Percentiles rank a stretch among this genome's conserved stretches.
Evolutionary conservation across 2,329 filamentous ascomycete species (phyloP).

Genomic region (Tothia fuscella): DNA sequence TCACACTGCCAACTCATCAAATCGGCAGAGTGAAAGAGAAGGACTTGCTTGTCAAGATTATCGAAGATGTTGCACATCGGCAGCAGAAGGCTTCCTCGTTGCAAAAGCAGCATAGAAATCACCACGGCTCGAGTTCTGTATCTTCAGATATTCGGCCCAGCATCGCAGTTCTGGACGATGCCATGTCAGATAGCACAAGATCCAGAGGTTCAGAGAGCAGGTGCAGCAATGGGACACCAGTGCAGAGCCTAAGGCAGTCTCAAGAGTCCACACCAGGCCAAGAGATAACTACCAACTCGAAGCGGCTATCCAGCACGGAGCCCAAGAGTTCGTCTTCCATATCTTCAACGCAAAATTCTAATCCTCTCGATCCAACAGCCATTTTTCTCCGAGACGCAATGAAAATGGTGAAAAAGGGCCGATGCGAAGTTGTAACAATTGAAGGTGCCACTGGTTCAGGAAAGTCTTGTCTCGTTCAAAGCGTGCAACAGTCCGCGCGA

Average conservation of each 20-base stretch:
- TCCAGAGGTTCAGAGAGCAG: slow-evolving; percentile 39
- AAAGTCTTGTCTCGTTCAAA: slow-evolving; percentile 48
- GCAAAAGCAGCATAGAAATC: slow-evolving; percentile 30
- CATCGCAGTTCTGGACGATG: slow-evolving; percentile 36
- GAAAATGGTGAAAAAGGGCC: slow-evolving; percentile 39
- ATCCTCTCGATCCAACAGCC: neutral
- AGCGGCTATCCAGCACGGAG: slow-evolving; percentile 3
- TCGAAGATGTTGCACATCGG: slow-evolving; percentile 61
- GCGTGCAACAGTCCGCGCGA: slow-evolving; percentile 44
- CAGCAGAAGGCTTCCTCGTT: slow-evolving; percentile 32
- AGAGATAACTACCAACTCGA: too few species aligned
- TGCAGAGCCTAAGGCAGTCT: neutral
- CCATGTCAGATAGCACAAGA: slow-evolving; percentile 36
- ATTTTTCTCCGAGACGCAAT: slow-evolving; percentile 29
- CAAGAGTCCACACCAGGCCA: slow-evolving; percentile 4
- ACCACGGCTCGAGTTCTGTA: slow-evolving; percentile 41
- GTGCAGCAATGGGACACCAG: neutral
- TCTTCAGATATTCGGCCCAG: slow-evolving; percentile 37
- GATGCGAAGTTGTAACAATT: slow-evolving; percentile 49
- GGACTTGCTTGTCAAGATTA: slow-evolving; percentile 32
- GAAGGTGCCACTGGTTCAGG: slow-evolving; percentile 45
- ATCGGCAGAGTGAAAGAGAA: slow-evolving; percentile 68
- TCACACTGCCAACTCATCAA: slow-evolving; percentile 70
- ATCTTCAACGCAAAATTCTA: neutral
- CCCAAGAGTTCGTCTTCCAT: neutral